Conservation (phyloP, 2,329 filamentous ascomycete species). For the Talaromyces sp. region DNA sequence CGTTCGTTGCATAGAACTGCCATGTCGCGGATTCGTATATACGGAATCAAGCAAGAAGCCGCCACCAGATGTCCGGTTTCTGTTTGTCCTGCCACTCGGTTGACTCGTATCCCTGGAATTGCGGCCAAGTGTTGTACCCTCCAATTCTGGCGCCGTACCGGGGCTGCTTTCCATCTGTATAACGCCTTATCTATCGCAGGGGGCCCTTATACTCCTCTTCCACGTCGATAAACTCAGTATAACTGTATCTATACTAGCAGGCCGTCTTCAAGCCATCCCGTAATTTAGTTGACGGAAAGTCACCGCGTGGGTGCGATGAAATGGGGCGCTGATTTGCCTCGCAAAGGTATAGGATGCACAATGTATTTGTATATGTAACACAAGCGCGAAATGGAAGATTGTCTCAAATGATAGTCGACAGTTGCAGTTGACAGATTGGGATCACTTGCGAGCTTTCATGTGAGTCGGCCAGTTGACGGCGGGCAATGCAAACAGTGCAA, state of each 20-base stretch:
- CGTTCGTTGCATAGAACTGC: conserved; percentile 26
- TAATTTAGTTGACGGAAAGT: background rate
- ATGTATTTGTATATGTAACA: background rate
- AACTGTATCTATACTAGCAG: background rate
- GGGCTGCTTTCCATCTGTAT: conserved; percentile 28
- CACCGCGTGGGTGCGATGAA: background rate
- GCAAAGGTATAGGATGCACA: background rate
- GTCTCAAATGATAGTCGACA: background rate
- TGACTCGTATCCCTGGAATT: conserved; percentile 35
- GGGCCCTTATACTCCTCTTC: background rate
- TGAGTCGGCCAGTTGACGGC: background rate
- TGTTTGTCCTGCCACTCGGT: conserved; percentile 18
- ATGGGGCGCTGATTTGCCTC: background rate
- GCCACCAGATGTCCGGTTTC: conserved; percentile 23
- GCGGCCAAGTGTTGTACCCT: conserved; percentile 37
- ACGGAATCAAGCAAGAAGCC: conserved; percentile 48
- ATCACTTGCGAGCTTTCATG: background rate
- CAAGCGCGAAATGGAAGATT: background rate
- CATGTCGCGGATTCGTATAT: conserved; percentile 28
- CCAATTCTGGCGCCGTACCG: conserved; percentile 31
- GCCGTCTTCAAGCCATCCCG: conserved; percentile 7
- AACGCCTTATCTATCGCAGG: background rate
- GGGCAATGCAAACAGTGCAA: conserved; percentile 17
- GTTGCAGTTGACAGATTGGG: background rate
- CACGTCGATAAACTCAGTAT: background rate